Base-by-base conservation (phyloP, 2,329 filamentous ascomycete genomes). In the Diaporthe ampelina region DNA sequence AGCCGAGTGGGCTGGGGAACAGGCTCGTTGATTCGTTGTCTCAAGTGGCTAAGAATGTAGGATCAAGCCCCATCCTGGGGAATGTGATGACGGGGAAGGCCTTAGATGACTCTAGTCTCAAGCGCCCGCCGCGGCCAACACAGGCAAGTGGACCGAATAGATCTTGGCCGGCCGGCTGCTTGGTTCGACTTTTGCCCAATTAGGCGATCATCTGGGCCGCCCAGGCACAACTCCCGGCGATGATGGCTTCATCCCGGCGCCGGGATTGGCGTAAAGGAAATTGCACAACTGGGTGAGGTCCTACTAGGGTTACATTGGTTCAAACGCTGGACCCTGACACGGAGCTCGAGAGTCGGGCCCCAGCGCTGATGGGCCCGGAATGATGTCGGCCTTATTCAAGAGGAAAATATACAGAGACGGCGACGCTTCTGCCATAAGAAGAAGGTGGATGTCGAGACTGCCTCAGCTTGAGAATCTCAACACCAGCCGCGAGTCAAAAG, bases 331-430 rank as follows among this genome's bases (percentile, higher is more conserved):
- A 63, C 57, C 35, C 57, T 72, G 70, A 43, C 17, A 48, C 37
- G n/a, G 35, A 45, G 57, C n/a, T 65, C 37, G 24, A 61, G 17
- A 43, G 40, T 61, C 56, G 48, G 35, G 29, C 32, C 32, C 57
- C 56, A 54, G 57, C 43, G n/a, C 35, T 72, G 57, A 40, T 72
- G 57, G 69, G 26, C 35, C 58, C 70, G 70, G 70, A 29, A 54
- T 24, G 57, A 72, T 61, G 70, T 72, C 70, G 70, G 70, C 50
- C 43, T 40, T 63, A 72, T 54, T 72, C 21, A 7, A 56, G 19
- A 43, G 11, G 37, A 54, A 58, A 50, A 13, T 32, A 26, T 45
- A 63, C 32, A 54, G 35, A 54, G 45, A 61, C 32, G 56, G 69
- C 57, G 56, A 61, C 57, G n/a, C 57, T 56, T 72, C 59, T 26